Evolutionary conservation across 352 stramenopile species (phyloP).

Genomic region (Aphanomyces invadans): DNA sequence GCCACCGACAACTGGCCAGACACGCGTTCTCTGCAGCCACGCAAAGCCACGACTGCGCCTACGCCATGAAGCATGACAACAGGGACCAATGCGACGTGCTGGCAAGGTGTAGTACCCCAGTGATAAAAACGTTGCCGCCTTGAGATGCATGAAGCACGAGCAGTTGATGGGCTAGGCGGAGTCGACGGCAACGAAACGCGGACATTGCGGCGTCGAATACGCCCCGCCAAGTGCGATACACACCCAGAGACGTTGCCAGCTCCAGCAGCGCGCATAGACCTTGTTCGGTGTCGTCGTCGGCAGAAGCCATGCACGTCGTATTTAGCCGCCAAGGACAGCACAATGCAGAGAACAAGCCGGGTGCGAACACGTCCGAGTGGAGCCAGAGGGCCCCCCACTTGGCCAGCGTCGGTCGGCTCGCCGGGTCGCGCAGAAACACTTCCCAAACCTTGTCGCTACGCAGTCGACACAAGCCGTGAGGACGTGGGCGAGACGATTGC

Average conservation of each 20-base stretch:
- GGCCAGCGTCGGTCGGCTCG: background rate
- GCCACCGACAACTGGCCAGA: slow-evolving; percentile 5
- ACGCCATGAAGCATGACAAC: background rate
- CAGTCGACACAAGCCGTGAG: too few relatives aligned
- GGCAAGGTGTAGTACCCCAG: background rate
- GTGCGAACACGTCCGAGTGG: background rate
- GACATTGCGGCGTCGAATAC: background rate
- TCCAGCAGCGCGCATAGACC: slow-evolving; percentile 1
- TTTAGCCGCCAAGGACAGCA: background rate
- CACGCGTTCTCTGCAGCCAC: background rate
- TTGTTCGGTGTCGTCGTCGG: background rate
- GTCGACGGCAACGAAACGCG: background rate
- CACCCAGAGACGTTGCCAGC: background rate
- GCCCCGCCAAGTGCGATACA: background rate
- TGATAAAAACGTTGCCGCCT: too few relatives aligned
- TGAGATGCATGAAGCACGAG: too few relatives aligned
- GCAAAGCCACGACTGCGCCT: background rate
- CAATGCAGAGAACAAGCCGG: background rate
- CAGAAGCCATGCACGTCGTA: too few relatives aligned
- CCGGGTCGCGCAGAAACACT: background rate
- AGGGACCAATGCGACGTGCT: background rate
- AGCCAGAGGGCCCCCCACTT: background rate
- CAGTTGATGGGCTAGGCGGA: background rate
- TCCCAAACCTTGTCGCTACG: background rate
- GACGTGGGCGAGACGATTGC: too few relatives aligned